phyloP scores from a whole-genome alignment of 2,329 filamentous ascomycete genomes.

The Microdochium paspali region DNA sequence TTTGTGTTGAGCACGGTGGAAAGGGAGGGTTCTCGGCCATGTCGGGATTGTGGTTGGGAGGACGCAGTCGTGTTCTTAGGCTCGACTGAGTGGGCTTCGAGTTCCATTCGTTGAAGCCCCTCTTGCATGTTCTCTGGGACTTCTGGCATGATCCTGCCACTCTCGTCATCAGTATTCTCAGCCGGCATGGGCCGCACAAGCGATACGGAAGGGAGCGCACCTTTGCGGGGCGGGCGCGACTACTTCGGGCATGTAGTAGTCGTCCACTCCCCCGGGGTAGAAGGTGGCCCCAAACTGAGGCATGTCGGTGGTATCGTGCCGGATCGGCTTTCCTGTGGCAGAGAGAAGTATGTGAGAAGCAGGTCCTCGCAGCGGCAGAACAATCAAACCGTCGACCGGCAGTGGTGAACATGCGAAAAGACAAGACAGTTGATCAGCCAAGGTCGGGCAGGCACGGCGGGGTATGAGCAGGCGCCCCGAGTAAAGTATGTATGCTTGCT shows the following conservation, averaged over 20 bases:
- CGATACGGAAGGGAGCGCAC: constrained; percentile 25
- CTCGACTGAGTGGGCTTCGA: constrained; percentile 54
- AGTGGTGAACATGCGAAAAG: not conserved
- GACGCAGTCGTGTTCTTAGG: constrained; percentile 20
- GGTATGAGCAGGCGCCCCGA: not conserved
- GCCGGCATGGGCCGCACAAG: constrained; percentile 15
- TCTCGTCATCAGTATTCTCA: constrained; percentile 22
- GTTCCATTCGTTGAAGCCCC: constrained; percentile 82
- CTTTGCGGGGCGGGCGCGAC: constrained; percentile 48
- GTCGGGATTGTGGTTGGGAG: constrained; percentile 16
- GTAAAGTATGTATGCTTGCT: not conserved
- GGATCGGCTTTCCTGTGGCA: constrained; percentile 13
- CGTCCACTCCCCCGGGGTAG: constrained; percentile 47
- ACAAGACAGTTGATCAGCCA: not conserved
- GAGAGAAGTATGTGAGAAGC: constrained; percentile 19
- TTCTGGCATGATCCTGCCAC: constrained; percentile 86
- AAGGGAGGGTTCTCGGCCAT: constrained; percentile 33
- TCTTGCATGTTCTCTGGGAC: constrained; percentile 96
- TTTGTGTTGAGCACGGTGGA: constrained; percentile 25
- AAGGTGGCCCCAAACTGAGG: constrained; percentile 45
- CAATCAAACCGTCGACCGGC: not conserved
- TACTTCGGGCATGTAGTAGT: constrained; percentile 53
- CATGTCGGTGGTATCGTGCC: constrained; percentile 28
- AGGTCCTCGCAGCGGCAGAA: not conserved
- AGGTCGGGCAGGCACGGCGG: not conserved